Evolutionary conservation across 768 basidiomycete species (phyloP).

Genomic region (Hortiboletus campestris): DNA sequence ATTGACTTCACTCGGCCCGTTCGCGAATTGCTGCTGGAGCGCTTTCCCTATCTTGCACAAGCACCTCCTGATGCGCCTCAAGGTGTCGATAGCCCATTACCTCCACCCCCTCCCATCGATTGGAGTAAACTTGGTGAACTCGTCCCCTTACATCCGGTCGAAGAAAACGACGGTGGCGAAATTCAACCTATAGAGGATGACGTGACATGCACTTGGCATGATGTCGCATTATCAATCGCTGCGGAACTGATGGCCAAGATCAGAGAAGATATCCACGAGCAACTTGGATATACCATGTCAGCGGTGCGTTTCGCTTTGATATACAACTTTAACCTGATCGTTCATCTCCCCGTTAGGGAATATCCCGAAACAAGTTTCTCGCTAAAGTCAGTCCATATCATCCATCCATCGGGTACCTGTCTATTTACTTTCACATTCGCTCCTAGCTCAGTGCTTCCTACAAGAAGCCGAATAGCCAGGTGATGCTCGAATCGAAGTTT

Average conservation of each 20-base stretch:
- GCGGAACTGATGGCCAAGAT: slow-evolving; percentile 83
- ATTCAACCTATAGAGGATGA: slow-evolving; percentile 30
- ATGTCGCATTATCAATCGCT: slow-evolving; percentile 84
- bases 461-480: slow-evolving; percentile 88
- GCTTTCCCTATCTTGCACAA: slow-evolving; percentile 72
- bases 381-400: slow-evolving; percentile 64
- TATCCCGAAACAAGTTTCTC: slow-evolving; percentile 90
- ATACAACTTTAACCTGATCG: not conserved
- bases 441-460: slow-evolving; percentile 82
- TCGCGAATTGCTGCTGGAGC: slow-evolving; percentile 67
- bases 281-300: slow-evolving; percentile 90
- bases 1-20: slow-evolving; percentile 86
- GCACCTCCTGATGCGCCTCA: slow-evolving; percentile 66
- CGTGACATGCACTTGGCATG: slow-evolving; percentile 72
- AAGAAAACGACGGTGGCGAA: slow-evolving; percentile 21
- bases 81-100: slow-evolving; percentile 76
- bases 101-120: slow-evolving; percentile 60
- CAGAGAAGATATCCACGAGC: slow-evolving; percentile 60
- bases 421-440: slow-evolving; percentile 6
- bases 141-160: slow-evolving; percentile 50
- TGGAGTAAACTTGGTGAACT: slow-evolving; percentile 65
- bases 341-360: slow-evolving; percentile 51
- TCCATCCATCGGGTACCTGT: not conserved
- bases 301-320: slow-evolving; percentile 54
- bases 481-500: slow-evolving; percentile 25